These are phyloP conservation scores for Coemansia sp. DNA, from an alignment of 192 early-diverging fungal genomes.

Conservation along the genomic window DNA sequence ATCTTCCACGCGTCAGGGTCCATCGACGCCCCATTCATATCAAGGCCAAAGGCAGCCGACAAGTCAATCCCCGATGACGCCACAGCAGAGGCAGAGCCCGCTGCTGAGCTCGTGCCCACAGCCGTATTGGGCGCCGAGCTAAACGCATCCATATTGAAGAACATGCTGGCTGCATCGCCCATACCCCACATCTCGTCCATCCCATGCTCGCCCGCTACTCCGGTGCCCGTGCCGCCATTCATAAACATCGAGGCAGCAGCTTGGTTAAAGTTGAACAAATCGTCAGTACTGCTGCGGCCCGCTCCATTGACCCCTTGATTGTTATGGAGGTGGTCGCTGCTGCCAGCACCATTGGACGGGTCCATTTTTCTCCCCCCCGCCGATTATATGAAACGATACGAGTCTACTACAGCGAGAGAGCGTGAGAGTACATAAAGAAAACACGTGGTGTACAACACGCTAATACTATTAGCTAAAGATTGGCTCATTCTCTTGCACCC, in stretches of 20 bases:
- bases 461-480: neutral
- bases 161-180: constrained; percentile 37
- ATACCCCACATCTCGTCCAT: constrained; percentile 44
- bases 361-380: neutral
- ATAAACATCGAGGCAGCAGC: constrained; percentile 15
- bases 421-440: neutral
- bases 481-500: neutral
- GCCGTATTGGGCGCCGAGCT: constrained; percentile 32
- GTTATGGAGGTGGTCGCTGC: neutral
- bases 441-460: neutral
- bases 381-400: neutral
- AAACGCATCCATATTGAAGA: constrained; percentile 53
- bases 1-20: constrained; percentile 37
- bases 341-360: neutral
- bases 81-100: neutral
- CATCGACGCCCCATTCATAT: constrained; percentile 33
- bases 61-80: constrained; percentile 16
- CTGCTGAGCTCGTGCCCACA: neutral
- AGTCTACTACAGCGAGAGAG: neutral
- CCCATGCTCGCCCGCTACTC: constrained; percentile 1
- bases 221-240: neutral
- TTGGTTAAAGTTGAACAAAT: constrained; percentile 23
- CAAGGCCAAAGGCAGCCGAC: constrained; percentile 27
- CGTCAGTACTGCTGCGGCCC: constrained; percentile 1
- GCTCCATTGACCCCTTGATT: neutral